Percentiles rank a stretch among this genome's conserved stretches.
Conservation (phyloP, 2,329 filamentous ascomycete genomes). For the Arthrinium phaeospermum region DNA sequence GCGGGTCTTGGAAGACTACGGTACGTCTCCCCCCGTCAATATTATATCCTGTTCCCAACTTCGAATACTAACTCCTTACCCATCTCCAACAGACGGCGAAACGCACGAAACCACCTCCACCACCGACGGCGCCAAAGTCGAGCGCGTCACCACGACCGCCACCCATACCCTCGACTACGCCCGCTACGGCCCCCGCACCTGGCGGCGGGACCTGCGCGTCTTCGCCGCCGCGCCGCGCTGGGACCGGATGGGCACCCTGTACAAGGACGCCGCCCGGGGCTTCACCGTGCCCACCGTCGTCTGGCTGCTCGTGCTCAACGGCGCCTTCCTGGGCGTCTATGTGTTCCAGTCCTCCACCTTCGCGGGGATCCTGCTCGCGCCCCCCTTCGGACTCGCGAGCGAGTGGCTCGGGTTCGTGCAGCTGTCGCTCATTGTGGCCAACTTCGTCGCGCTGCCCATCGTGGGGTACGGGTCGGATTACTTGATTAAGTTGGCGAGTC, state of each 20-base stretch:
- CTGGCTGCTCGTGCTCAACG: conserved; percentile 33
- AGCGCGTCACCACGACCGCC: conserved; percentile 23
- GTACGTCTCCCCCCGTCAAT: no score
- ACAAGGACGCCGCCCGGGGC: conserved; percentile 27
- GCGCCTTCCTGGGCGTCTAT: conserved; percentile 33
- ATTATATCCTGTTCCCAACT: no score
- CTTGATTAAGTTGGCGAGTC: conserved; percentile 22
- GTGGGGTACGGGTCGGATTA: conserved; percentile 31
- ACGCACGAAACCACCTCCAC: conserved; percentile 12
- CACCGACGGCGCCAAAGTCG: conserved; percentile 14
- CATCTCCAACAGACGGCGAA: conserved; percentile 15
- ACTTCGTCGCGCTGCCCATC: conserved; percentile 27
- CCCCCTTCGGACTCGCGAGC: conserved; percentile 27
- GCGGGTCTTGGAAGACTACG: conserved; percentile 22
- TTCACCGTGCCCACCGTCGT: conserved; percentile 30
- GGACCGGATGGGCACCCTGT: conserved; percentile 25
- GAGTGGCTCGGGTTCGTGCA: conserved; percentile 30
- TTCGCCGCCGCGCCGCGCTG: conserved; percentile 29
- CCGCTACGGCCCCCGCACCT: conserved; percentile 24
- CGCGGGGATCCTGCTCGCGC: conserved; percentile 27
- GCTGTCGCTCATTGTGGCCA: conserved; percentile 29
- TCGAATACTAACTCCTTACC: neutral
- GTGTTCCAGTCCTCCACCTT: conserved; percentile 33
- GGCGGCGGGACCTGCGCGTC: conserved; percentile 32
- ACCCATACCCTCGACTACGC: conserved; percentile 24